Evolutionary conservation across 139 green algal genomes (phyloP).

Genomic region (Diplosphaera chodatii): DNA sequence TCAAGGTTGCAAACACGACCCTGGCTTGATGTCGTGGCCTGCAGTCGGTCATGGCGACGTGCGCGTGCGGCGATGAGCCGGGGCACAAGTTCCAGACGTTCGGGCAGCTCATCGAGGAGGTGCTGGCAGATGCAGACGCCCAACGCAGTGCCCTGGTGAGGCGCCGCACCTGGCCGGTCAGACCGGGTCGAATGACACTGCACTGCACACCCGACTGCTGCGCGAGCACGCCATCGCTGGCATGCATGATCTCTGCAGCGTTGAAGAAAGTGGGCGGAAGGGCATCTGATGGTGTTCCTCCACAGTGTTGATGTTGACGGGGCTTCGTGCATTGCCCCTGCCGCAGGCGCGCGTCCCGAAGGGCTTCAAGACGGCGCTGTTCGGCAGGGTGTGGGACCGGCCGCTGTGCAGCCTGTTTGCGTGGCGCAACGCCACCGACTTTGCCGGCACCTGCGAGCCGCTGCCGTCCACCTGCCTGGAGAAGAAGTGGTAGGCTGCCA

Average conservation of each 20-base stretch:
- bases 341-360: not conserved
- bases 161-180: too few species aligned
- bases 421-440: not conserved
- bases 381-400: slow-evolving; percentile 9
- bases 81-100: not conserved
- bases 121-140: not conserved
- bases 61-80: not conserved
- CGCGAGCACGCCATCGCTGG: too few species aligned
- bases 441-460: slow-evolving; percentile 12
- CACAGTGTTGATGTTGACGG: too few species aligned
- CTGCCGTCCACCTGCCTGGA: slow-evolving; percentile 5
- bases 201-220: too few species aligned
- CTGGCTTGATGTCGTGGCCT: too few species aligned
- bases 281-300: too few species aligned
- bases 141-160: not conserved
- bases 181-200: too few species aligned
- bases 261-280: too few species aligned
- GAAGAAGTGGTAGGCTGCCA: not conserved
- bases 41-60: not conserved
- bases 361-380: slow-evolving; percentile 8
- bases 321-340: too few species aligned
- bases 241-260: too few species aligned
- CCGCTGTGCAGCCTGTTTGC: slow-evolving; percentile 18
- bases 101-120: not conserved
- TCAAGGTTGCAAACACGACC: too few species aligned